phyloP scores from a whole-genome alignment of 2,329 filamentous ascomycete species.

The Curvularia spicifera region DNA sequence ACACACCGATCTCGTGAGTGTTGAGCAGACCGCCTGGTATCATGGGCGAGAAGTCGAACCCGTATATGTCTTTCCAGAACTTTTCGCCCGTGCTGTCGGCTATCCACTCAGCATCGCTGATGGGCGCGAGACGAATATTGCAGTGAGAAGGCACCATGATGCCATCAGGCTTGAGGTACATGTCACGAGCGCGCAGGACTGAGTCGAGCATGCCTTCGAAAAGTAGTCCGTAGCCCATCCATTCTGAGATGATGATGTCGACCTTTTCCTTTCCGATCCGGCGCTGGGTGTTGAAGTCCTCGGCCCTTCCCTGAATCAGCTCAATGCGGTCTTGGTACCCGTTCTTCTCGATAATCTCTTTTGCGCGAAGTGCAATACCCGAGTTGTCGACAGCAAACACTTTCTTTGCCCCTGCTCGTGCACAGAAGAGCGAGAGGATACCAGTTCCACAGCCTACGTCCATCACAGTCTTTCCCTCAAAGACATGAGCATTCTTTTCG shows the following conservation, averaged over 20 bases:
- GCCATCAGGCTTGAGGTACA: constrained; percentile 79
- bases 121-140: constrained; percentile 80
- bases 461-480: constrained; percentile 83
- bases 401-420: constrained; percentile 81
- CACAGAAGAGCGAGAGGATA: constrained; percentile 94
- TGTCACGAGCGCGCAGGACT: constrained; percentile 85
- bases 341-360: constrained; percentile 84
- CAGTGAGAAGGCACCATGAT: constrained; percentile 87
- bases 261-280: constrained; percentile 62
- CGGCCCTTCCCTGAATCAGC: constrained; percentile 83
- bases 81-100: constrained; percentile 69
- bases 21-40: constrained; percentile 81
- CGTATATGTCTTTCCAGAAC: constrained; percentile 93
- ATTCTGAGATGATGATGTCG: constrained; percentile 94
- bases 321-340: constrained; percentile 75
- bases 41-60: constrained; percentile 94
- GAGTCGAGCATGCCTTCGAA: constrained; percentile 97
- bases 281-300: constrained; percentile 76
- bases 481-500: constrained; percentile 87
- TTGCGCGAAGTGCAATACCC: constrained; percentile 84
- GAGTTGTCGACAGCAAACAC: constrained; percentile 94
- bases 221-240: constrained; percentile 95
- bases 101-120: constrained; percentile 78
- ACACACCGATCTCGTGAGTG: constrained; percentile 50
- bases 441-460: constrained; percentile 86